These are phyloP conservation scores for Plasmopara viticola DNA, from an alignment of 352 stramenopile species.

Conservation along the genomic window DNA sequence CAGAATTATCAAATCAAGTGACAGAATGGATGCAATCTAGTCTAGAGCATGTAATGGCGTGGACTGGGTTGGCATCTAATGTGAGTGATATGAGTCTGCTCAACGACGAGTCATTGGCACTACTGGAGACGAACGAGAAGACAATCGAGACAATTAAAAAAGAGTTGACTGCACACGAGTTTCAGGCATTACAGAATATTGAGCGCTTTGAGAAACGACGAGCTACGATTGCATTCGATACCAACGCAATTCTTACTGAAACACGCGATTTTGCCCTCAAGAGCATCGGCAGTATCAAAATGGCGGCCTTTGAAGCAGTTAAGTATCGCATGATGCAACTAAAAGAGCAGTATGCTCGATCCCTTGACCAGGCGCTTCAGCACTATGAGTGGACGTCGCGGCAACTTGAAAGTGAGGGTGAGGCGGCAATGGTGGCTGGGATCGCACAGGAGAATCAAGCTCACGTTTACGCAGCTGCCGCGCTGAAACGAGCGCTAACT, in stretches of 20 bases:
- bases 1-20: slow-evolving; percentile 3
- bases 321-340: slow-evolving; percentile 32
- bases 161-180: slow-evolving; percentile 31
- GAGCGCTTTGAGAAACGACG: slow-evolving; percentile 44
- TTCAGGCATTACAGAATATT: slow-evolving; percentile 34
- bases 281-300: slow-evolving; percentile 32
- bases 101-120: slow-evolving; percentile 10
- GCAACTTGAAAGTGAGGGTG: slow-evolving; percentile 15
- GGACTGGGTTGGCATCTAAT: slow-evolving; percentile 8
- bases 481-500: slow-evolving; percentile 9
- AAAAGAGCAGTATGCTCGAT: slow-evolving; percentile 22
- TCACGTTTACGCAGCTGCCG: slow-evolving; percentile 7
- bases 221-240: slow-evolving; percentile 21
- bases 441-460: slow-evolving; percentile 2
- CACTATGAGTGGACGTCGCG: slow-evolving; percentile 25
- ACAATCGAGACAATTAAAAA: slow-evolving; percentile 16
- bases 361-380: slow-evolving; percentile 31
- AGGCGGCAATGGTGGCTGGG: slow-evolving; percentile 2
- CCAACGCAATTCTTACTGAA: slow-evolving; percentile 37
- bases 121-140: slow-evolving; percentile 8
- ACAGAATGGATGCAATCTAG: slow-evolving; percentile 1
- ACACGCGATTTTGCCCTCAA: slow-evolving; percentile 33
- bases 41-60: slow-evolving; percentile 12
- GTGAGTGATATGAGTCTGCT: slow-evolving; percentile 13
- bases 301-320: slow-evolving; percentile 31